Percentiles rank a stretch among this genome's conserved stretches.
phyloP scores from a whole-genome alignment of 2,329 filamentous ascomycete genomes.

The Ploettnerulaceae sp. region DNA sequence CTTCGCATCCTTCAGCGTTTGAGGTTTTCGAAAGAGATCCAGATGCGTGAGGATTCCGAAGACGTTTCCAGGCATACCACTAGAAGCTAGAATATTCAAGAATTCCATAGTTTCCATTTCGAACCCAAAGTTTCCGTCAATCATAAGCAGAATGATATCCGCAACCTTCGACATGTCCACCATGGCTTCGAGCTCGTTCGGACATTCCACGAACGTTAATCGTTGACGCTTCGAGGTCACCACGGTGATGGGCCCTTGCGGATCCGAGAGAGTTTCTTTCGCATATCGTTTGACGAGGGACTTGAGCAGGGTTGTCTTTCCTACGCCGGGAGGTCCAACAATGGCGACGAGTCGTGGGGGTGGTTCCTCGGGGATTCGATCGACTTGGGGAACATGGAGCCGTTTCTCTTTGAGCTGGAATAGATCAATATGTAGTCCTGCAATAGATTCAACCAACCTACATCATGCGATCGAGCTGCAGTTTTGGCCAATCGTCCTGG shows the following conservation, averaged over 20 bases:
- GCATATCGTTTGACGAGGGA: constrained; percentile 91
- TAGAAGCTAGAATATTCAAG: constrained; percentile 84
- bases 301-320: constrained; percentile 93
- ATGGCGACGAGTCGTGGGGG: constrained; percentile 90
- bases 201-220: constrained; percentile 92
- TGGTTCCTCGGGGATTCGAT: constrained; percentile 91
- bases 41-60: constrained; percentile 96
- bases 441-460: constrained; percentile 30
- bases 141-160: constrained; percentile 95
- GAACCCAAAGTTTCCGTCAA: constrained; percentile 97
- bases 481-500: constrained; percentile 34
- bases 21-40: constrained; percentile 91
- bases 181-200: constrained; percentile 95
- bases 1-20: constrained; percentile 87
- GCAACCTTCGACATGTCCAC: constrained; percentile 96
- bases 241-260: constrained; percentile 87
- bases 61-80: constrained; percentile 97
- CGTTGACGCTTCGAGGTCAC: constrained; percentile 95
- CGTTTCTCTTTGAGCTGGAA: constrained; percentile 85
- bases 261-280: constrained; percentile 88
- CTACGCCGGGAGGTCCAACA: constrained; percentile 89
- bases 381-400: constrained; percentile 92
- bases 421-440: constrained; percentile 8
- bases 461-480: constrained; percentile 50
- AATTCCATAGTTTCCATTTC: constrained; percentile 99